A percentile compares a stretch with the other conserved stretches of the same genome.
Evolutionary conservation across 192 early-diverging fungal species (phyloP).

Genomic region (Gamsiella multidivaricata): DNA sequence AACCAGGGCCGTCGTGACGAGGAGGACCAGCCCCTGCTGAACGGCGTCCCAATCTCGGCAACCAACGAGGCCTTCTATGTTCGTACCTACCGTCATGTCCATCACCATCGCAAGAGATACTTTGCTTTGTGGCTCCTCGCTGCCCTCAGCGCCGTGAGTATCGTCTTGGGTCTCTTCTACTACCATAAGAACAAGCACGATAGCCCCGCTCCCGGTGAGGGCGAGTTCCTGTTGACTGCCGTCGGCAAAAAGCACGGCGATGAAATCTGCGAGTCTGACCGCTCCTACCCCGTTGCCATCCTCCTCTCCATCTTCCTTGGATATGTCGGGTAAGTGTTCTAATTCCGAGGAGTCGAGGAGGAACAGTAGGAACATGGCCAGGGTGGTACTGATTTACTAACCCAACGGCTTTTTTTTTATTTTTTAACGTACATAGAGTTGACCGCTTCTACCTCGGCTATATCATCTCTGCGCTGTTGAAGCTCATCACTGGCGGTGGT

Average conservation of each 20-base stretch:
- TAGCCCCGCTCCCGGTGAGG: conserved; percentile 11
- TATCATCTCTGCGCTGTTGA: conserved; percentile 59
- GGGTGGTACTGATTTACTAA: no score
- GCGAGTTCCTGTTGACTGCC: neutral
- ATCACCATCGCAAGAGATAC: conserved; percentile 54
- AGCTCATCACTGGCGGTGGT: conserved; percentile 59
- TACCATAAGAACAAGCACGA: conserved; percentile 36
- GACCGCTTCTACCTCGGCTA: conserved; percentile 71
- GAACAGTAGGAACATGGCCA: neutral
- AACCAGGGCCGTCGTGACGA: conserved; percentile 29
- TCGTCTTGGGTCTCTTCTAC: conserved; percentile 44
- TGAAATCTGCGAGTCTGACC: conserved; percentile 58
- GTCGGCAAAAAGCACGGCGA: conserved; percentile 25
- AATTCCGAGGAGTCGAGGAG: neutral
- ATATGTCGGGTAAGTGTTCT: conserved; percentile 58
- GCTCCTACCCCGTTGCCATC: conserved; percentile 62
- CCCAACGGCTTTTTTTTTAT: conserved; percentile 23
- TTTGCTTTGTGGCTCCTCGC: conserved; percentile 44
- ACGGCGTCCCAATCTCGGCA: conserved; percentile 22
- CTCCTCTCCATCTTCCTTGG: conserved; percentile 65
- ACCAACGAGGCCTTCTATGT: conserved; percentile 47
- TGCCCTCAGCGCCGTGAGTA: conserved; percentile 30
- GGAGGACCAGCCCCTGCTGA: conserved; percentile 36
- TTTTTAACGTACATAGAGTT: conserved; percentile 31
- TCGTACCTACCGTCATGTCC: conserved; percentile 47